Conservation (phyloP, 305 asterid genomes). For the Fraxinus ornus region DNA sequence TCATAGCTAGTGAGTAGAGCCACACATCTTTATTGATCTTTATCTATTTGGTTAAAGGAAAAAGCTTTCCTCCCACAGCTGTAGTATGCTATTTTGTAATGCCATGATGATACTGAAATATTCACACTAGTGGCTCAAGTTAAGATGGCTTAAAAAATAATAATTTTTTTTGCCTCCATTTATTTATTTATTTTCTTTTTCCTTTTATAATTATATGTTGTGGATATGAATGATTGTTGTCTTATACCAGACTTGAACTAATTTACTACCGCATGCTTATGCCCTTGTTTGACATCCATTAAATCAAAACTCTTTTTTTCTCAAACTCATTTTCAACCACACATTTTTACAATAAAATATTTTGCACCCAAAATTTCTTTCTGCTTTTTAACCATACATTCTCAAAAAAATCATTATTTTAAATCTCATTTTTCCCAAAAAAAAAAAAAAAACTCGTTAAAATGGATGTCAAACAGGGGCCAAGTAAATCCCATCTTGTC, state of each 20-base stretch:
- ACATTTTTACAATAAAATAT: too few species aligned
- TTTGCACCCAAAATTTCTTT: neutral
- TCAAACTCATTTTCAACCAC: neutral
- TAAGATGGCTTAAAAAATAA: neutral
- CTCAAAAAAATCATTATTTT: neutral
- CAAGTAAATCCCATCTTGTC: neutral
- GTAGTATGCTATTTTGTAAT: neutral
- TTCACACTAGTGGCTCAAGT: neutral
- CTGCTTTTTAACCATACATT: neutral
- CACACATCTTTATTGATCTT: constrained; percentile 3
- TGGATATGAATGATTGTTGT: neutral
- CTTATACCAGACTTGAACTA: neutral
- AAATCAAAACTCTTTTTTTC: neutral
- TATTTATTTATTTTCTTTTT: neutral
- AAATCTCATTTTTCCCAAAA: neutral
- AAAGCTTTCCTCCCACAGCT: neutral
- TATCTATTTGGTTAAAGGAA: neutral
- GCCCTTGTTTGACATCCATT: neutral
- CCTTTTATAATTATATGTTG: neutral
- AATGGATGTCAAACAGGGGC: neutral
- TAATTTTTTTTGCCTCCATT: neutral
- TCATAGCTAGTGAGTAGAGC: constrained; percentile 86
- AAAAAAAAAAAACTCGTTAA: neutral
- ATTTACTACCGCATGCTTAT: neutral
- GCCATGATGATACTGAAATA: neutral